Evolutionary conservation across 179 eudicot genomes (phyloP), one percentile per base, ranked within the genome.

Genomic region (Kewa caespitosa): DNA sequence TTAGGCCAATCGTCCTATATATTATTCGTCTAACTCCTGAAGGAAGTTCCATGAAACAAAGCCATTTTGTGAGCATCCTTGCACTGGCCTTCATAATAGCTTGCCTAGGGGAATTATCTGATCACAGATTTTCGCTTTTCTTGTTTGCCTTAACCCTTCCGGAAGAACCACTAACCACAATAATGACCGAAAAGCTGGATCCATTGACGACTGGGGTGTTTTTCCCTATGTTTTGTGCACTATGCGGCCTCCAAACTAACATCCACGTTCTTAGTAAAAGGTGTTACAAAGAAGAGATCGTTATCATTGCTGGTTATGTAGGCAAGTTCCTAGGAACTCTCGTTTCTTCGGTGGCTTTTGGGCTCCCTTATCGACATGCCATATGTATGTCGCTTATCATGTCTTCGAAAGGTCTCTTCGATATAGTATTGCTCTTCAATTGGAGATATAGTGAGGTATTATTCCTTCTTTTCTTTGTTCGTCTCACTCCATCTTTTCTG

Each of bases 371-470:
- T 20, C 27, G 36, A 32, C 67, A 73, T 14, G 59, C 78, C 13
- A 12, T 74, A 20, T 70, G 78, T 8, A 50, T 79, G 36, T 27
- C 82, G 43, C 57, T 79, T 31, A 67, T 79, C 52, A 28, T 79
- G 34, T 74, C 64, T 31, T 74, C 78, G 2, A 79, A 79, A 57
- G 82, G 82, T 46, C 46, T 79, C 3, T 68, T 79, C 38, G 82
- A 79, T 43, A 31, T 79, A 0, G 74, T 36, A 27, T 18, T 78
- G 13, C 67, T 79, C 15, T 67, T 59, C 4, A 33, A 73, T 46
- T 67, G 74, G 74, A 20, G 38, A 38, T 32, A 59, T 28, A 22
- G 28, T 46, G n/a, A 55, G 13, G 78, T 79, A 68, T 7, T n/a
- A n/a, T n/a, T n/a, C n/a, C n/a, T n/a, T n/a, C n/a, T n/a, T n/a